phyloP scores from a whole-genome alignment of 2,329 filamentous ascomycete species.

The Penicillium sp. region DNA sequence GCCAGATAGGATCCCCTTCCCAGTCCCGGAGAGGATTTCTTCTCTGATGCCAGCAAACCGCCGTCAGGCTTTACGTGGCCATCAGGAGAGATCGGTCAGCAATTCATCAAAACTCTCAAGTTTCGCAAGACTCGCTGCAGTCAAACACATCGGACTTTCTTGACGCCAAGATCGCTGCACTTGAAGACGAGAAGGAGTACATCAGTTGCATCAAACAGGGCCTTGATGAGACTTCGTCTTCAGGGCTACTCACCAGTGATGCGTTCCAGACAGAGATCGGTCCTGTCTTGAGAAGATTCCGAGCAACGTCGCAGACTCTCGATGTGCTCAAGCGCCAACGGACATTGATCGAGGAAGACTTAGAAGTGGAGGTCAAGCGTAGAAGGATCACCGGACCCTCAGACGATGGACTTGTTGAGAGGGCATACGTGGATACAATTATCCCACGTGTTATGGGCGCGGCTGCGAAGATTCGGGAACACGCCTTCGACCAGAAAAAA shows the following conservation, averaged over 20 bases:
- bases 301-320: constrained; percentile 1
- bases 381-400: not conserved
- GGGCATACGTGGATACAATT: constrained; percentile 5
- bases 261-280: not conserved
- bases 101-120: not conserved
- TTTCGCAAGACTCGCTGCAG: not conserved
- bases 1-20: not conserved
- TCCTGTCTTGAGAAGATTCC: not conserved
- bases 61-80: not conserved
- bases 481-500: not conserved
- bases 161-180: constrained; percentile 2
- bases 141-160: constrained; percentile 6
- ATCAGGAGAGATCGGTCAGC: not conserved
- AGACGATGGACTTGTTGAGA: constrained; percentile 5
- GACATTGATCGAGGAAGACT: constrained; percentile 1
- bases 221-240: not conserved
- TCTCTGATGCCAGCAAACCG: not conserved
- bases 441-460: constrained; percentile 4
- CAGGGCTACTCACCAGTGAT: not conserved
- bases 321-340: constrained; percentile 6
- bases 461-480: not conserved
- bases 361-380: constrained; percentile 3
- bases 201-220: not conserved
- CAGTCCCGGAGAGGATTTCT: not conserved
- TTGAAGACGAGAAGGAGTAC: constrained; percentile 2